Evolutionary conservation across 495 filamentous ascomycete species (phyloP).

Genomic region (Neurospora intermedia): DNA sequence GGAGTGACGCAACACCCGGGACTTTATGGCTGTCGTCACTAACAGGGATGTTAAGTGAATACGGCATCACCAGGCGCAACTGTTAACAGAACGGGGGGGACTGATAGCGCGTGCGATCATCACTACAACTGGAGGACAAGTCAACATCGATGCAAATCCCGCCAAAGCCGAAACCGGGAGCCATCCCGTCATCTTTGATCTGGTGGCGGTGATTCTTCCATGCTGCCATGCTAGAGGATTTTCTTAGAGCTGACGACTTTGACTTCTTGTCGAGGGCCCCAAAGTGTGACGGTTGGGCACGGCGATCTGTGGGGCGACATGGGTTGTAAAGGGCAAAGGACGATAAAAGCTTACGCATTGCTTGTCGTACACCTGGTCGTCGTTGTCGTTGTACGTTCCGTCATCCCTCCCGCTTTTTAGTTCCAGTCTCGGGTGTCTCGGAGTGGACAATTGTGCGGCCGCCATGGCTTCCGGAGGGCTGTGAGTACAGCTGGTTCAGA

Average conservation of each 20-base stretch:
- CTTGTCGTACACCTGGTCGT: conserved; percentile 11
- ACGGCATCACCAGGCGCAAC: neutral
- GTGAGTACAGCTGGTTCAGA: neutral
- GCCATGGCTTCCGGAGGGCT: neutral
- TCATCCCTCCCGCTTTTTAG: neutral
- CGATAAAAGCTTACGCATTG: conserved; percentile 15
- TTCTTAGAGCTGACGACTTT: neutral
- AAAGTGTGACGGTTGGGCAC: neutral
- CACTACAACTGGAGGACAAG: neutral
- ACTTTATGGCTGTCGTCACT: neutral
- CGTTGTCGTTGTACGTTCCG: conserved; percentile 6
- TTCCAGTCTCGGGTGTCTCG: neutral
- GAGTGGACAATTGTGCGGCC: neutral
- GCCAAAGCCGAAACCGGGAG: neutral
- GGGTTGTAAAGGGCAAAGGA: neutral
- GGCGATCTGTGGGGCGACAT: neutral
- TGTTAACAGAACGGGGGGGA: neutral
- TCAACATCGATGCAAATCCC: neutral
- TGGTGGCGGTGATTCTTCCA: neutral
- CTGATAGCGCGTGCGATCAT: neutral
- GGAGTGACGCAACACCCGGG: conserved; percentile 12
- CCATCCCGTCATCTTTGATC: neutral
- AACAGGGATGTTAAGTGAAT: neutral
- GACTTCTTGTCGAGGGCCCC: neutral
- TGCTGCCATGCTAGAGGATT: neutral